A percentile compares a stretch with the other conserved stretches of the same genome.
These are phyloP conservation scores for Globisporangium perplexum DNA, from an alignment of 352 stramenopile genomes.

Conservation along the genomic window DNA sequence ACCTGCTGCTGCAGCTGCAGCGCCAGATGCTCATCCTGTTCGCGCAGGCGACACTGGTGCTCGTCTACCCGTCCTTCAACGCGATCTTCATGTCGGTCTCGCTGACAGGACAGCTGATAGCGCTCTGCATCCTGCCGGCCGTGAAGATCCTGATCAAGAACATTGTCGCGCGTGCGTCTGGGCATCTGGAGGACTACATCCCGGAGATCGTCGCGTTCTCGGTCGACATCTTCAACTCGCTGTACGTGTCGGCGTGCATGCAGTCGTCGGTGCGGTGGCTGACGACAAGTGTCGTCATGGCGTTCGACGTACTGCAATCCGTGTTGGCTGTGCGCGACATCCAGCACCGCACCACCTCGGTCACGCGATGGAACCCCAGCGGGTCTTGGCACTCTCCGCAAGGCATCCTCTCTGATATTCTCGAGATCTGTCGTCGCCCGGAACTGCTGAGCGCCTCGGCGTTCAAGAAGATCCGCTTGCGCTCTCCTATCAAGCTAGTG, in stretches of 20 bases:
- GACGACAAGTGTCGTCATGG: slow-evolving; percentile 4
- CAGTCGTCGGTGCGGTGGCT: slow-evolving; percentile 4
- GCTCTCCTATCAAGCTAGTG: slow-evolving; percentile 1
- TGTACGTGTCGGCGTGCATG: slow-evolving; percentile 22
- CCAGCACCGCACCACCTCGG: neutral
- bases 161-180: slow-evolving; percentile 13
- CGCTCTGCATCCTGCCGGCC: slow-evolving; percentile 13
- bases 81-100: slow-evolving; percentile 17
- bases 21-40: slow-evolving; percentile 15
- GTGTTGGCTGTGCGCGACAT: neutral
- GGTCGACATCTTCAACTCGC: slow-evolving; percentile 31
- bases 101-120: slow-evolving; percentile 3
- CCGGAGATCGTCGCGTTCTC: slow-evolving; percentile 27
- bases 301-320: neutral
- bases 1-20: slow-evolving; percentile 13
- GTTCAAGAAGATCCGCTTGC: slow-evolving; percentile 2
- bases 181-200: slow-evolving; percentile 25
- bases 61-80: slow-evolving; percentile 31
- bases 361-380: neutral
- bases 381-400: neutral
- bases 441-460: neutral
- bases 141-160: slow-evolving; percentile 39
- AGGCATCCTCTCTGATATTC: neutral
- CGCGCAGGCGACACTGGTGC: slow-evolving; percentile 19
- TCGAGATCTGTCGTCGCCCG: neutral